Conservation (phyloP, 2,329 filamentous ascomycete species). For the Boeremia lycopersici region DNA sequence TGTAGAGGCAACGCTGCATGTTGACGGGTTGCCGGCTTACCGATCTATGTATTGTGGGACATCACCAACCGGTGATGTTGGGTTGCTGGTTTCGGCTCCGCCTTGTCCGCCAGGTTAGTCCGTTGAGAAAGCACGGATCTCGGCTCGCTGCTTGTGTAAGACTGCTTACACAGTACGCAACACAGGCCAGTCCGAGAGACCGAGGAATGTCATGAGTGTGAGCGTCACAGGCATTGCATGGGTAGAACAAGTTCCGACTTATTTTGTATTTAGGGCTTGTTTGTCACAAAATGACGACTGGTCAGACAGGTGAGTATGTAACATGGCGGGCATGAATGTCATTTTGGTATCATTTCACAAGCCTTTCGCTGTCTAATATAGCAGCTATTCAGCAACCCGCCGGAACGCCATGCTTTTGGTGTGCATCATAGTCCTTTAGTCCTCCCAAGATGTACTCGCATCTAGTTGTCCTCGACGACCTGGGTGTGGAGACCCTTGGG, state of each 20-base stretch:
- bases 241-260: background rate
- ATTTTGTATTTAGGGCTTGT: too few relatives aligned
- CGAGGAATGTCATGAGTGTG: background rate
- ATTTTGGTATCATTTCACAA: constrained; percentile 45
- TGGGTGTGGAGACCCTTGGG: constrained; percentile 95
- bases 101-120: constrained; percentile 1
- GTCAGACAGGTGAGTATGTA: background rate
- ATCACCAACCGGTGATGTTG: constrained; percentile 1
- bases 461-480: constrained; percentile 73
- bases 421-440: constrained; percentile 32
- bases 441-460: constrained; percentile 14
- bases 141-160: background rate
- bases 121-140: too few relatives aligned
- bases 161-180: background rate
- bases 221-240: background rate
- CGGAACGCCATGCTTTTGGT: constrained; percentile 45
- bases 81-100: constrained; percentile 10
- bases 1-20: background rate
- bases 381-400: constrained; percentile 45
- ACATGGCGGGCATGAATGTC: constrained; percentile 39
- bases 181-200: background rate
- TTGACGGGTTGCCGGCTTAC: background rate
- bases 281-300: background rate
- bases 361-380: constrained; percentile 38
- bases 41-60: background rate